Evolutionary conservation across 179 eudicot genomes (phyloP), one percentile per base, ranked within the genome.

Genomic region (Camellia oleifera): DNA sequence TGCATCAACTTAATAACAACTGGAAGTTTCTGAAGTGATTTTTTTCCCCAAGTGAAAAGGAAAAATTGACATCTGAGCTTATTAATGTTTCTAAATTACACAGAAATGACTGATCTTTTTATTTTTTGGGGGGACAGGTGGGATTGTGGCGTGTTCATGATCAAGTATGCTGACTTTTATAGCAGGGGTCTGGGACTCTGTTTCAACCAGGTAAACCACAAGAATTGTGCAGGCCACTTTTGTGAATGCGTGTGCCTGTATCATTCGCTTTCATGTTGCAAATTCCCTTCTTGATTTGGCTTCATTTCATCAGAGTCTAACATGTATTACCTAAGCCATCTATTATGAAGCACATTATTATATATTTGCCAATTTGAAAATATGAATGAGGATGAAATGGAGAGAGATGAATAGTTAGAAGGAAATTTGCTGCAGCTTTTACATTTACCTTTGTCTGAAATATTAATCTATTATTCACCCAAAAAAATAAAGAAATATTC

Each of bases 131-230:
- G 32, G 32, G 32, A 77, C 90, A 95, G 97, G 89, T 95, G 32
- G 75, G 98, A 95, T 82, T 96, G 99, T 84, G 99, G 99, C 48
- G 80, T 96, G 85, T 96, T 96, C 85, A 96, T 96, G 98, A 83
- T 96, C 84, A 96, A 96, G 77, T 96, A 96, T 85, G 87, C 92
- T 15, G 98, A 96, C 82, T 96, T 96, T 83, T 96, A 90, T 83
- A 96, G 98, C 86, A 89, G 98, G 83, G 99, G 88, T 76, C 56
- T 92, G 74, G 94, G 96, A 63, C 94, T 96, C 75, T 87, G 84
- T 75, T 94, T 96, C 79, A 81, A 84, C 77, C 99, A 96, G 99
- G 99, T 95, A 84, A 44, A 83, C 57, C 20, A 42, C 48, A 7
- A 20, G 60, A 50, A 72, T 13, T 52, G 18, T 56, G 42, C 68